Conservation (phyloP, 305 asterid genomes). For the Lippia alba region DNA sequence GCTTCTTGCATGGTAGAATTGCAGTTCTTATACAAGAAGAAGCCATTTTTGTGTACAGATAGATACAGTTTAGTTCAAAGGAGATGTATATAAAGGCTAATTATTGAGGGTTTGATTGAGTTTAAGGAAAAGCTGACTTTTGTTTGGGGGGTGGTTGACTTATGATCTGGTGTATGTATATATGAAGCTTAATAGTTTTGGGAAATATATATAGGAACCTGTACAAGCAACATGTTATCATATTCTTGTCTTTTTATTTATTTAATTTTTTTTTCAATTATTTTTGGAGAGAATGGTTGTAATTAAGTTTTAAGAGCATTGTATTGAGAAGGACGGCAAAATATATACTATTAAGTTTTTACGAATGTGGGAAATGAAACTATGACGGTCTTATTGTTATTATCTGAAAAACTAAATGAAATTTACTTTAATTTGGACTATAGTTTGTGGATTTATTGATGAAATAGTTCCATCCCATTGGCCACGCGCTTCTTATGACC, state of each 20-base stretch:
- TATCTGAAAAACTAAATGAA: background rate
- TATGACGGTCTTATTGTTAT: background rate
- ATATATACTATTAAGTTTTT: background rate
- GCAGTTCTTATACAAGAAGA: conserved; percentile 35
- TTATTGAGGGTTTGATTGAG: background rate
- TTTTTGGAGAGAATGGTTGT: too few species aligned
- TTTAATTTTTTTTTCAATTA: too few species aligned
- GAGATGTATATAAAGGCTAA: background rate
- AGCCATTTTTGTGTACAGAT: conserved; percentile 29
- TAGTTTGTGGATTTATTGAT: conserved; percentile 15
- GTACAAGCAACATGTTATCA: background rate
- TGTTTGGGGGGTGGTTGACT: too few species aligned
- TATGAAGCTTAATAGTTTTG: too few species aligned
- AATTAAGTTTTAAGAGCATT: too few species aligned
- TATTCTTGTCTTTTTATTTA: too few species aligned
- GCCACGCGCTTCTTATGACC: background rate
- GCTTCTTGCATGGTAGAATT: conserved; percentile 35
- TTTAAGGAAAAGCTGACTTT: too few species aligned
- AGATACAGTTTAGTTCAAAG: background rate
- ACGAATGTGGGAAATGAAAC: background rate
- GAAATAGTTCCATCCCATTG: background rate
- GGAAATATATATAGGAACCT: too few species aligned
- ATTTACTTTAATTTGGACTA: conserved; percentile 21
- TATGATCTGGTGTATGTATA: too few species aligned
- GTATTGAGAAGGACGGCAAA: conserved; percentile 24